Evolutionary conservation across 352 stramenopile species (phyloP), one percentile per base, ranked within the genome.

Genomic region (Phytopythium aichiense): DNA sequence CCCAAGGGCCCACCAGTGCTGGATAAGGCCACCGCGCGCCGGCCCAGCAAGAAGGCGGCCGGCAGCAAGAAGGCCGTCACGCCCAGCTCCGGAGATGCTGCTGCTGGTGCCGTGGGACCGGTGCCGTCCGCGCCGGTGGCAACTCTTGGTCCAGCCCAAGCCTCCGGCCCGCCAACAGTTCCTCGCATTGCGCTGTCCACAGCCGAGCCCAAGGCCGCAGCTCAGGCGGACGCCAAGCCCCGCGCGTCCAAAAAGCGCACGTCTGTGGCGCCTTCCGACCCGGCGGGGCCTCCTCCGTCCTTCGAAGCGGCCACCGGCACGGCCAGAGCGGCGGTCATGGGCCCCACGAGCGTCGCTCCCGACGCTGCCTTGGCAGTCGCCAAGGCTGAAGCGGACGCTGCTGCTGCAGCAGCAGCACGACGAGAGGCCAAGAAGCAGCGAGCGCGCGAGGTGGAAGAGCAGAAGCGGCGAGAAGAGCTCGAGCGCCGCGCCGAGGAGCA

Each of bases 401-500:
- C 60, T 0, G 78, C 81, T 9, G 61, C 63, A 9, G 51, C 46
- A 2, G 68, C 42, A 4, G 38, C 58, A 0, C 59, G 71, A 60
- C 67, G 75, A 25, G 78, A 88, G 60, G 79, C 82, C 12, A 89
- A 88, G 37, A 72, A 64, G 15, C 74, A 85, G 28, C 71, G 77
- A 31, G 67, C 68, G 6, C 85, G 82, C 37, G 80, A 88, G 51
- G 22, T 81, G 0, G 77, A 88, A 49, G 77, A 89, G 11, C 58
- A 67, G 2, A 83, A 77, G 50, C 66, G 70, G 15, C 69, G 74
- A 28, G 74, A 88, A 65, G 79, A 89, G 28, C 31, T 87, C 23
- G 67, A 68, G 15, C 73, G 74, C 15, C 75, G 80, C 33, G 76
- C 75, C 13, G 71, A 87, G 51, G 75, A 89, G 23, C 76, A 74